Base-by-base conservation (phyloP, 192 early-diverging fungal genomes). In the Chytriomyces sp. region DNA sequence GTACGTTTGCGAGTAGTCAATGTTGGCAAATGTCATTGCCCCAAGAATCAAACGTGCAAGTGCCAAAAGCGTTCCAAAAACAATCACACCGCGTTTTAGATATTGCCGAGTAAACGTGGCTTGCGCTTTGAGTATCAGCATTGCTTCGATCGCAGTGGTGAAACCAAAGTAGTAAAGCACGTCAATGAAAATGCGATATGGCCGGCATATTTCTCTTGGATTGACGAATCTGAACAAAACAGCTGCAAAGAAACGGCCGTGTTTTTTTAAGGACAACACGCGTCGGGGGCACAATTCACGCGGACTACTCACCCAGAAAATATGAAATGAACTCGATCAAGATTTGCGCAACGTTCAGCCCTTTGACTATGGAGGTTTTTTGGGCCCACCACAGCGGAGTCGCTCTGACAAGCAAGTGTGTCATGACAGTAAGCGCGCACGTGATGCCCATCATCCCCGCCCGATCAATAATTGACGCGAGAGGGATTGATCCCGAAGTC, bases 111-210 rank as follows among this genome's bases (percentile, higher is more conserved):
- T 59, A 7, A 59, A 59, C 57, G 20, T 59, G 18, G 57, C 57
- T 20, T 59, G 57, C 18, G 57, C 57, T 59, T 59, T 59, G 57
- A 59, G 57, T 16, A 59, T 16, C 16, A 59, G 57, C 57, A 59
- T 59, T n/a, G 7, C 57, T 59, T 59, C 57, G 20, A 59, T 20
- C 16, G 57, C 57, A n/a, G 57, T 59, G 20, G 57, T 59, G 20
- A 59, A 59, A n/a, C 57, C 57, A 59, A 59, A 59, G 7, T 59
- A 59, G 20, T 59, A 59, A 59, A 59, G 57, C 16, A 16, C 16
- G 57, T 59, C 57, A n/a, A 59, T 59, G 57, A 59, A 59, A 7
- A 59, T 59, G 18, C 57, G 57, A 20, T 59, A 59, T n/a, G 16
- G 57, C 16, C 16, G 57, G 57, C 57, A 59, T 16, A 59, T 59